Evolutionary conservation across 169 alveolate species (phyloP).

Genomic region (Ichthyophthirius multifiliis): DNA sequence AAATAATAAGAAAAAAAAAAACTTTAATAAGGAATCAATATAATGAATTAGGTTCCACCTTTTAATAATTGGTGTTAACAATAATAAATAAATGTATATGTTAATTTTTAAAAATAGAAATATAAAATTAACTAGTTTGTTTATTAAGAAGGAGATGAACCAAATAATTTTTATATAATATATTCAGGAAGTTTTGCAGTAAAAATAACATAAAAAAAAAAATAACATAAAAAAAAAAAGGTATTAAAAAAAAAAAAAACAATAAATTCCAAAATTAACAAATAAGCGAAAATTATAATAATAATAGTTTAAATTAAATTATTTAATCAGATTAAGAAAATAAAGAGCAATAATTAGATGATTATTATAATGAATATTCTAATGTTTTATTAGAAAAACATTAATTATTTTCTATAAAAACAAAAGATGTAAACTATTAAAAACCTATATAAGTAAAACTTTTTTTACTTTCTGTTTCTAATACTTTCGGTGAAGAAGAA

Average conservation of each 20-base stretch:
- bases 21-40: not conserved
- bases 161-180: not conserved
- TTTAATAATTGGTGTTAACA: not conserved
- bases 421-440: not conserved
- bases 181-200: constrained; percentile 2
- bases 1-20: not conserved
- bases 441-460: not conserved
- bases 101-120: not conserved
- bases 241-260: not conserved
- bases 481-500: not conserved
- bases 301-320: not conserved
- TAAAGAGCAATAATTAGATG: not conserved
- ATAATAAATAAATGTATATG: not conserved
- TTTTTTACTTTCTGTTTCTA: not conserved
- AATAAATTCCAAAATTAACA: not conserved
- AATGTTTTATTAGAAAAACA: not conserved
- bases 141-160: not conserved
- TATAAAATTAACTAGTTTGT: not conserved
- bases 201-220: not conserved
- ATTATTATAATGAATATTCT: not conserved
- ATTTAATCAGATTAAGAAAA: not conserved
- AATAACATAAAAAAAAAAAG: not conserved
- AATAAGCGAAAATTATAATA: not conserved
- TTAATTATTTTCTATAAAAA: not conserved
- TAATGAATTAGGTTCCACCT: not conserved